Conservation (phyloP, 2,329 filamentous ascomycete genomes). For the Colletotrichum siamense region DNA sequence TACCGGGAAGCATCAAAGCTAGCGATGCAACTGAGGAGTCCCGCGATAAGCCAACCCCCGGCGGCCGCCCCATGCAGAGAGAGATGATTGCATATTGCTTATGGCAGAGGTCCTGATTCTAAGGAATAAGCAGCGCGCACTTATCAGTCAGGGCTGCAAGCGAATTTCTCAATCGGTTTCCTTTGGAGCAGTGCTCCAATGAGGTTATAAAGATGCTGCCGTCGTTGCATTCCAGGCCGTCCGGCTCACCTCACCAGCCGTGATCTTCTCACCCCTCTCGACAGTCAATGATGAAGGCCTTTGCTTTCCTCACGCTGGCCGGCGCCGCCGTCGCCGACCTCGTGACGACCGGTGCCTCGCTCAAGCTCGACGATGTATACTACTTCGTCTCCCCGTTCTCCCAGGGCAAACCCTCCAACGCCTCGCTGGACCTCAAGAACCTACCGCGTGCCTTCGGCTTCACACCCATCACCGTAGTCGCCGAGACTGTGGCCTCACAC, state of each 20-base stretch:
- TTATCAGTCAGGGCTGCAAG: not conserved
- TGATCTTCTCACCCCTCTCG: not conserved
- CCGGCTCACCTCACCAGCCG: not conserved
- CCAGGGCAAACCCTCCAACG: conserved; percentile 29
- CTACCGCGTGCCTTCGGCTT: conserved; percentile 35
- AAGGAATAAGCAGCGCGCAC: not conserved
- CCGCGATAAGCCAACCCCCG: not conserved
- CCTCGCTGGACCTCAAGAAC: conserved; percentile 6
- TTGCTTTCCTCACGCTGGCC: conserved; percentile 16
- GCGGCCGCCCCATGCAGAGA: not conserved
- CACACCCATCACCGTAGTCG: conserved; percentile 38
- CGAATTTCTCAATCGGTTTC: not conserved
- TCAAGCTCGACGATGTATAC: conserved; percentile 33
- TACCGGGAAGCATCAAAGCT: not conserved
- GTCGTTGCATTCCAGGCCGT: not conserved
- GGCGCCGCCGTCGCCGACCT: conserved; percentile 27
- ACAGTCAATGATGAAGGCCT: conserved; percentile 4
- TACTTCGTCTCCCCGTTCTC: conserved; percentile 40
- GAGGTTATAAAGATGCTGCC: not conserved
- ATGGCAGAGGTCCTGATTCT: not conserved
- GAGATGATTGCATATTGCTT: conserved; percentile 1
- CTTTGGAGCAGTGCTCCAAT: not conserved
- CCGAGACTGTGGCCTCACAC: conserved; percentile 23
- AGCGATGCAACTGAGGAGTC: not conserved
- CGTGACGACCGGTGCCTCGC: conserved; percentile 33